Evolutionary conservation across 768 basidiomycete genomes (phyloP), one percentile per base, ranked within the genome.

Genomic region (Paxillus rubicundulus): DNA sequence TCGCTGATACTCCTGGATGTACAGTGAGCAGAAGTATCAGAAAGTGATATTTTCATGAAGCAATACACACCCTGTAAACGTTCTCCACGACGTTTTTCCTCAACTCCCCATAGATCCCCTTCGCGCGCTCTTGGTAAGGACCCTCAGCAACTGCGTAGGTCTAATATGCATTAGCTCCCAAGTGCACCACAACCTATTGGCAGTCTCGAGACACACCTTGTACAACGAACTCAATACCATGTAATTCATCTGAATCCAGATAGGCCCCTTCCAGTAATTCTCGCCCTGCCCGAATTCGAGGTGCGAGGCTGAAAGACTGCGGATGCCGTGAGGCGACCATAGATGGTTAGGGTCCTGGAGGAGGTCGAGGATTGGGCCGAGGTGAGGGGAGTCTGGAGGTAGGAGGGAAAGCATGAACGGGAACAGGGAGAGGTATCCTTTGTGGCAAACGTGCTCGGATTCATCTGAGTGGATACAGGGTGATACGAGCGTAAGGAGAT

Each of bases 231-330:
- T 77, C 47, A 98, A 74, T 14, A 87, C 85, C 55, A 98, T 78
- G 65, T 93, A 98, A 70, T 98, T 98, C 89, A 98, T 95, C 68
- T 92, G 95, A 34, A 97, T 81, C 95, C 95, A 98, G 45, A 98
- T 88, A 3, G 95, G 91, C 1, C 96, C 94, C 62, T 87, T 87
- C 95, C 95, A 98, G 70, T 98, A 98, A 72, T 98, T 91, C 70
- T 98, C 95, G 43, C 88, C 96, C 60, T 82, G 74, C 13, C 94
- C 95, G 61, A 93, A 98, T 45, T 90, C 81, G n/a, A 87, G 83
- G 64, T 98, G 92, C 17, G 84, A 82, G n/a, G 80, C 84, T 7
- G 89, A 92, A 48, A 98, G 72, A 56, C 92, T 95, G 27, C 95
- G 86, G 33, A 98, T 73, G 24, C 96, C 95, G 65, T 85, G 94